phyloP scores from a whole-genome alignment of 2,329 filamentous ascomycete species.

The Sporothrix curviconia region DNA sequence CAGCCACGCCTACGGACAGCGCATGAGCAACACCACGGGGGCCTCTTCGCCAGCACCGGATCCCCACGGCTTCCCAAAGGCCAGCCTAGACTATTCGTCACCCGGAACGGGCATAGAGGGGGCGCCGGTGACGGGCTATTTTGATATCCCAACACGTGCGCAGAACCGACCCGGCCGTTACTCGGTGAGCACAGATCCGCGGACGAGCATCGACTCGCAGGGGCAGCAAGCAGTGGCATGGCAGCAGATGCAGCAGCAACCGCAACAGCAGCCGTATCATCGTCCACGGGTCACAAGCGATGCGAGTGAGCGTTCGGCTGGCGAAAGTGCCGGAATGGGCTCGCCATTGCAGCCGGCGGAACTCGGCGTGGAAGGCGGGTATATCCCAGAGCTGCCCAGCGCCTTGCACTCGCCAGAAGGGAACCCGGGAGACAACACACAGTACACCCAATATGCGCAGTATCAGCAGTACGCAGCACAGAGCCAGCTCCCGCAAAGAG shows the following conservation, averaged over 20 bases:
- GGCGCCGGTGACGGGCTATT: conserved; percentile 27
- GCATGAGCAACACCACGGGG: background rate
- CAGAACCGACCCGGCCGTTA: conserved; percentile 20
- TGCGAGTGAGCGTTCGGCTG: conserved; percentile 35
- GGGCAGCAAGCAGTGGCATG: conserved; percentile 21
- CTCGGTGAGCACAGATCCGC: conserved; percentile 20
- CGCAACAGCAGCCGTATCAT: conserved; percentile 13
- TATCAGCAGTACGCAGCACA: background rate
- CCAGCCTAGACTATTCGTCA: conserved; percentile 10
- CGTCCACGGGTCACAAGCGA: conserved; percentile 39
- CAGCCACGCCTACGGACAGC: background rate
- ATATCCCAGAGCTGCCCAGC: conserved; percentile 33
- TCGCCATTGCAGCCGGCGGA: conserved; percentile 30
- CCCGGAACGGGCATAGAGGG: background rate
- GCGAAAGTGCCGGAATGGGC: conserved; percentile 21
- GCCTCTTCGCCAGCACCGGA: conserved; percentile 8
- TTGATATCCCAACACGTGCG: conserved; percentile 21
- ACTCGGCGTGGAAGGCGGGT: conserved; percentile 29
- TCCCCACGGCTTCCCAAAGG: background rate
- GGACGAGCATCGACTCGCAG: conserved; percentile 34
- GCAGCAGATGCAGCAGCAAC: conserved; percentile 11
- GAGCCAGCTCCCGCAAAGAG: background rate
- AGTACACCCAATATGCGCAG: too few species aligned
- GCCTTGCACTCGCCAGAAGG: background rate
- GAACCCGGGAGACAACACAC: background rate